Base-by-base conservation (phyloP, 768 basidiomycete genomes). In the Mycena venus region DNA sequence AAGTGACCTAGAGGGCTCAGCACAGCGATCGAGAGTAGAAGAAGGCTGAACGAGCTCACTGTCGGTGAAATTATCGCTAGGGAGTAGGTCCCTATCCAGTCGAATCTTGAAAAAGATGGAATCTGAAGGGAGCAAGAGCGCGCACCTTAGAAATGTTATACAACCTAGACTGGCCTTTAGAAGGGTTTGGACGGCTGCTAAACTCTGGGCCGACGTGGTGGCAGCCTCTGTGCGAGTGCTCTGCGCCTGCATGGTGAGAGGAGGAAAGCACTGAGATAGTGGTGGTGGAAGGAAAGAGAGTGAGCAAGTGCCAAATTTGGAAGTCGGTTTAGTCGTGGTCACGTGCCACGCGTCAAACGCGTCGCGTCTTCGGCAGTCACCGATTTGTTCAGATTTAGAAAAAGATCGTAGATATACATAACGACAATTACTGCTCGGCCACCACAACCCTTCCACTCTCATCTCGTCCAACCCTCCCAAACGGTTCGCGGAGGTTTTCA, bases 61-160 rank as follows among this genome's bases (percentile, higher is more conserved):
- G 80, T 91, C 89, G 14, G 88, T 87, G 78, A 95, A 96, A 79
- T 95, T 95, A 66, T 95, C 95, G 49, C 91, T 91, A 8, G 95
- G 95, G 11, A 96, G 87, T 11, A 96, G 81, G 77, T 94, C 92
- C 79, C 94, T 95, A 61, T 10, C 44, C 63, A 62, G 14, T 3
- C 6, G 6, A 40, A 1, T 66, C 3, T 15, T 76, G 40, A 75
- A 67, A 60, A 53, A 49, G 53, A 32, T n/a, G 12, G 23, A 59
- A 56, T 23, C 10, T 9, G 32, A 69, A 21, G 49, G 15, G 70
- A 59, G 61, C 61, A 25, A 17, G 38, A 21, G 31, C 12, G 47
- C 71, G 36, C 75, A 91, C 94, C 94, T 90, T 70, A 96, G 83
- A 81, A 92, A 96, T 19, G 94, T 90, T 67, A 96, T 94, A 67